Evolutionary conservation across 352 stramenopile genomes (phyloP), one percentile per base, ranked within the genome.

Genomic region (Elongisporangium anandrum): DNA sequence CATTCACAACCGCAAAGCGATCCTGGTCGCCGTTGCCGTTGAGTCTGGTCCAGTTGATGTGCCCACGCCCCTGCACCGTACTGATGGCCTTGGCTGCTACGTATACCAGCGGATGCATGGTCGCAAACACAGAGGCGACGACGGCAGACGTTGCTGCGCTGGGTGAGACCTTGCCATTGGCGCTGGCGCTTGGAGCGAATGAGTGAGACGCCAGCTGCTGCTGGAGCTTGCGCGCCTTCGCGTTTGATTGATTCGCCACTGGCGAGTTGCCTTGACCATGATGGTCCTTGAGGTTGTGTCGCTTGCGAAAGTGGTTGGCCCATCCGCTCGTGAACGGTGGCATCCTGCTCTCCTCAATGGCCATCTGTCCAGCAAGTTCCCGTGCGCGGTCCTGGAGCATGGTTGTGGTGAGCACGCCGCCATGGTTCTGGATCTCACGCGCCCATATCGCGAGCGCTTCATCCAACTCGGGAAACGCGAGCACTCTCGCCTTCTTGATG

Each of bases 31-130:
- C 56, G 23, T 68, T 55, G 20, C 69, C 64, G 41, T 47, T 61
- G 39, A 74, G 50, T 5, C 64, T 61, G 50, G 75, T 67, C 72
- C 72, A 81, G 57, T 78, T 78, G n/a, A 81, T 6, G 21, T 69
- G 41, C 1, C 69, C 67, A 0, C 66, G 69, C 22, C 69, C 69
- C 54, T 76, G 66, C 9, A 78, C 64, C 29, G 58, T 73, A 53
- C 70, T 56, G 26, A 79, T 73, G 15, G 70, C 61, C 47, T 75
- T 79, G 16, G 59, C 65, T 6, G 61, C 48, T 53, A 78, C 61
- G 54, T 72, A 80, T 17, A 78, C 64, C 6, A 81, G 63, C 19
- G 72, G 69, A 8, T 41, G 29, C 29, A 41, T 9, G 29, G 9
- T 8, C 1, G 29, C 29, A 41, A 41, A 8, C 29, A 41, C 29